These are phyloP conservation scores for Fraxinus anomala DNA, from an alignment of 257 asterid species.

Conservation along the genomic window DNA sequence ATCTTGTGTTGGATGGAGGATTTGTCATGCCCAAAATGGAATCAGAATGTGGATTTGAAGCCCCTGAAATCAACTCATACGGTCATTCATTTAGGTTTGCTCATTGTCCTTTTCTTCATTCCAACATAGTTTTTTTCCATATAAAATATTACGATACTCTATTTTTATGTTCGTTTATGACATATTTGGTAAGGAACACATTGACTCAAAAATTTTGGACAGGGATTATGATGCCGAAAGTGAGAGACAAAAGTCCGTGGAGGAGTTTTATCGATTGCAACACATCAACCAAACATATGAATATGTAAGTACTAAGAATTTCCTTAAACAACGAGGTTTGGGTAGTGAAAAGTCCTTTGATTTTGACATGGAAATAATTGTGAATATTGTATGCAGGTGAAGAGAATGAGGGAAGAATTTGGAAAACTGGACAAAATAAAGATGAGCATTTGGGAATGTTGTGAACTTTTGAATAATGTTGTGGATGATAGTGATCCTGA, in stretches of 20 bases:
- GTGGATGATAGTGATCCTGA: too few relatives aligned
- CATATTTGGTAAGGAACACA: neutral
- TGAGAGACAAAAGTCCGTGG: slow-evolving; percentile 68
- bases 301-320: too few relatives aligned
- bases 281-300: too few relatives aligned
- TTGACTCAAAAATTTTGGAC: neutral
- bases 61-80: slow-evolving; percentile 65
- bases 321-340: too few relatives aligned
- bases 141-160: too few relatives aligned
- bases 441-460: too few relatives aligned
- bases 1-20: slow-evolving; percentile 54
- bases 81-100: slow-evolving; percentile 61
- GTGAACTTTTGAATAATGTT: too few relatives aligned
- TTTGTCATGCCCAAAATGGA: slow-evolving; percentile 43
- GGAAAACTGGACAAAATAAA: too few relatives aligned
- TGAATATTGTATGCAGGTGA: too few relatives aligned
- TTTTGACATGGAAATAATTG: too few relatives aligned
- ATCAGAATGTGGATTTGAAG: slow-evolving; percentile 38
- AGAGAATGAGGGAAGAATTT: too few relatives aligned
- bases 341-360: too few relatives aligned
- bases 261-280: slow-evolving; percentile 36
- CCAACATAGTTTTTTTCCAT: neutral
- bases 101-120: neutral
- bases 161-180: neutral
- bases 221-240: slow-evolving; percentile 66